Percentiles rank a stretch among this genome's conserved stretches.
phyloP scores from a whole-genome alignment of 805 yeast species.

The Ogataea parapolymorpha region DNA sequence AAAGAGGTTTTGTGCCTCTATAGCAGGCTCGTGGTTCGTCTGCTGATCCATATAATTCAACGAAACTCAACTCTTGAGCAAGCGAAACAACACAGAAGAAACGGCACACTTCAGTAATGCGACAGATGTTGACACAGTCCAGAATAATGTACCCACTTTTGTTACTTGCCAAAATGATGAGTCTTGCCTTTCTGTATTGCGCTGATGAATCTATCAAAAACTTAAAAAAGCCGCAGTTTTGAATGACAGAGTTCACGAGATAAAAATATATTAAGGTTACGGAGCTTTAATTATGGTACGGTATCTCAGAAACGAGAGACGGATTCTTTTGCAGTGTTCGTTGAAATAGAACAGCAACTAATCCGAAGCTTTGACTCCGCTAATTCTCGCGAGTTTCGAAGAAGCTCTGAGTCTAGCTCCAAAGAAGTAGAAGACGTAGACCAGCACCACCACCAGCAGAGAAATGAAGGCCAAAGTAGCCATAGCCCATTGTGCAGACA shows the following conservation, averaged over 20 bases:
- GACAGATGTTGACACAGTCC: constrained; percentile 4
- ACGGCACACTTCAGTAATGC: neutral
- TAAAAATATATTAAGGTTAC: neutral
- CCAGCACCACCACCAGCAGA: constrained; percentile 31
- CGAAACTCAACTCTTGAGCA: too few relatives aligned
- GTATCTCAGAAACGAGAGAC: neutral
- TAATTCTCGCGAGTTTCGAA: constrained; percentile 30
- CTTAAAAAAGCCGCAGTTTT: constrained; percentile 3
- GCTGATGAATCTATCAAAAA: constrained; percentile 6
- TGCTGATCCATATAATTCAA: constrained; percentile 4
- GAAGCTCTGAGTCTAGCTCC: constrained; percentile 30
- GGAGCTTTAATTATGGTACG: neutral
- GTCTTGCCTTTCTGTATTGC: constrained; percentile 6
- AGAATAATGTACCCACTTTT: constrained; percentile 8
- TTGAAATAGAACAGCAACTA: neutral
- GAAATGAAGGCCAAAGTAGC: constrained; percentile 35
- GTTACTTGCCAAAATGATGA: constrained; percentile 3
- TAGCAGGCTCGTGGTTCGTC: constrained; percentile 1
- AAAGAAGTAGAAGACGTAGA: constrained; percentile 34
- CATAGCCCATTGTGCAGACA: constrained; percentile 36
- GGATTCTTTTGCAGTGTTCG: neutral
- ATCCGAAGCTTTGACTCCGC: constrained; percentile 6
- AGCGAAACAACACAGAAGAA: neutral
- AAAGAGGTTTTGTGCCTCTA: constrained; percentile 3
- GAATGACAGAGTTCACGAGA: neutral